Evolutionary conservation across 768 basidiomycete species (phyloP).

Genomic region (Thelephora ganbajun): DNA sequence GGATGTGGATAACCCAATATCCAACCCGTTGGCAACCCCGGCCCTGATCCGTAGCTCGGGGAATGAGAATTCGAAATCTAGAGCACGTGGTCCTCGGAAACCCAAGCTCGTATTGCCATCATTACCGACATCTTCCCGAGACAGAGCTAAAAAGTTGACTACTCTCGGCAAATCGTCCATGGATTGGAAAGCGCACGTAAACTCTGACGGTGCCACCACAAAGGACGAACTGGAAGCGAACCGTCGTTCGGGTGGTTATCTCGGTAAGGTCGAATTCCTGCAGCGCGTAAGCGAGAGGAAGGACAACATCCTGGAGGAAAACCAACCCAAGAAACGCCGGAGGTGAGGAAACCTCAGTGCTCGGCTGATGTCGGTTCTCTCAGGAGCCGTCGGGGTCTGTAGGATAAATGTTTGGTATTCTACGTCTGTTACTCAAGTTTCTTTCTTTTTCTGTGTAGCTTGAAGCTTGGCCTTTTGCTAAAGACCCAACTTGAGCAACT

Average conservation of each 20-base stretch:
- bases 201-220: constrained; percentile 23
- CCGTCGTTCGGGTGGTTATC: constrained; percentile 60
- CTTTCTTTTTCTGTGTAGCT: no score
- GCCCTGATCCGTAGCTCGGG: no score
- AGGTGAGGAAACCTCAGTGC: constrained; percentile 2
- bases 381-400: no score
- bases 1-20: background rate
- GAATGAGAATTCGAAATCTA: constrained; percentile 9
- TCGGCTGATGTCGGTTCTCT: background rate
- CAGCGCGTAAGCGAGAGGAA: constrained; percentile 60
- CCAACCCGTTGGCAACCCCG: constrained; percentile 3
- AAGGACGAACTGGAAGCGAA: constrained; percentile 68
- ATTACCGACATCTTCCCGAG: constrained; percentile 30
- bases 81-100: constrained; percentile 54
- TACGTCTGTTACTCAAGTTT: no score
- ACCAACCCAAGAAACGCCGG: constrained; percentile 39
- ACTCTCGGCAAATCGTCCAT: constrained; percentile 79
- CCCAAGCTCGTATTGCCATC: constrained; percentile 41
- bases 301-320: constrained; percentile 47
- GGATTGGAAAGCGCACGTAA: constrained; percentile 69
- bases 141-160: constrained; percentile 62
- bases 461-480: no score
- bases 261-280: constrained; percentile 79
- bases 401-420: no score
- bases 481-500: no score